Percentiles rank a stretch among this genome's conserved stretches.
phyloP scores from a whole-genome alignment of 345 rosid species.

The Populus simonii region DNA sequence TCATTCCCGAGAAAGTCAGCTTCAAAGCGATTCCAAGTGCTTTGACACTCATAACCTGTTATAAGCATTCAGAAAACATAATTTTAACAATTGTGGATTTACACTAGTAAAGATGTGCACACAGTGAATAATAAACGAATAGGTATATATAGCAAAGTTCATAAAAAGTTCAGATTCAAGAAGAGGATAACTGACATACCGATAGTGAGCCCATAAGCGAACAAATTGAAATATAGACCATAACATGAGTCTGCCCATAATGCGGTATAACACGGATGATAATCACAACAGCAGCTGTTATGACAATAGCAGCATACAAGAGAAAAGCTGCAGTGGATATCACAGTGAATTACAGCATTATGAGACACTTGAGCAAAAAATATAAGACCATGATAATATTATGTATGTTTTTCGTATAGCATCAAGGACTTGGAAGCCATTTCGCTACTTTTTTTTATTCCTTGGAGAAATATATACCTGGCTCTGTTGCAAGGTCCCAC shows the following conservation, averaged over 20 bases:
- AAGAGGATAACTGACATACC: background rate
- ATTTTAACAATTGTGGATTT: background rate
- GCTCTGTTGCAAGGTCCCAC: slow-evolving; percentile 30
- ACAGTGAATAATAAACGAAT: background rate
- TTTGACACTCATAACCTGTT: slow-evolving; percentile 35
- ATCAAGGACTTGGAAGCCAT: background rate
- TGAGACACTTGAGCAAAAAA: background rate
- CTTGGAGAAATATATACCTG: slow-evolving; percentile 7
- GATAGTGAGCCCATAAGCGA: slow-evolving; percentile 25
- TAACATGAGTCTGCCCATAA: slow-evolving; percentile 24
- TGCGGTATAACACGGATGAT: slow-evolving; percentile 16
- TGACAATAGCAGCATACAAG: slow-evolving; percentile 19
- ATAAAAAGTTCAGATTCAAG: background rate
- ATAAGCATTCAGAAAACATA: background rate
- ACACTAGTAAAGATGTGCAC: background rate
- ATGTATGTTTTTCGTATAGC: background rate
- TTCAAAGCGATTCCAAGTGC: slow-evolving; percentile 33
- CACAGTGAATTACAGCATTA: background rate
- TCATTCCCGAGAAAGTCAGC: slow-evolving; percentile 32
- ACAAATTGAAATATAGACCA: slow-evolving; percentile 27
- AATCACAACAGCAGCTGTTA: slow-evolving; percentile 13
- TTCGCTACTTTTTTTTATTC: background rate
- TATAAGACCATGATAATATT: background rate
- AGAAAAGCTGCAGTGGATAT: slow-evolving; percentile 19
- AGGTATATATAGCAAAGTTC: background rate